phyloP scores from a whole-genome alignment of 345 rosid species.

The Salix suchowensis region DNA sequence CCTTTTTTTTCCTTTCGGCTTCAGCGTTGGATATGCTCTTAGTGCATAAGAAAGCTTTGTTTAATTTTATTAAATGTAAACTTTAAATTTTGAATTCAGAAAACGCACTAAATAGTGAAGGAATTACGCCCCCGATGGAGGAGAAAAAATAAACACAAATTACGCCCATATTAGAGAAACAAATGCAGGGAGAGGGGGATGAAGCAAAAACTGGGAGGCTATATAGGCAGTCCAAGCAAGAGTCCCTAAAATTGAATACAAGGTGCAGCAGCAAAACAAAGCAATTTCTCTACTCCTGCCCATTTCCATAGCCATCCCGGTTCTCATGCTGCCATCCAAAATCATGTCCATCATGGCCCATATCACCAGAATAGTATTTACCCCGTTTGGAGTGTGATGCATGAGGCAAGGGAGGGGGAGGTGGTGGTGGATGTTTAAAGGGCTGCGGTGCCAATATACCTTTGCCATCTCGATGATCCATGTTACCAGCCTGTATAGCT shows the following conservation, averaged over 20 bases:
- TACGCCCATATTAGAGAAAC: not conserved
- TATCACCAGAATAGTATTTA: constrained; percentile 44
- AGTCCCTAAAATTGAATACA: not conserved
- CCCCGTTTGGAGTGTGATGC: constrained; percentile 48
- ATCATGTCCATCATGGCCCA: constrained; percentile 54
- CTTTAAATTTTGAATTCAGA: too few species aligned
- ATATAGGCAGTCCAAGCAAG: not conserved
- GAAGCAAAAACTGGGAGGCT: not conserved
- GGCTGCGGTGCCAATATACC: constrained; percentile 50
- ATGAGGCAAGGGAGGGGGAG: constrained; percentile 45
- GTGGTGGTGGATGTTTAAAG: constrained; percentile 40
- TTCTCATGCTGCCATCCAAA: constrained; percentile 78
- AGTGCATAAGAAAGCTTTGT: too few species aligned
- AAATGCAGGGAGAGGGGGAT: not conserved
- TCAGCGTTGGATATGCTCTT: too few species aligned
- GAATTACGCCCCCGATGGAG: too few species aligned
- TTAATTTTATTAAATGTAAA: too few species aligned
- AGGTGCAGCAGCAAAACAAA: not conserved
- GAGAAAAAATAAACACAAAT: too few species aligned
- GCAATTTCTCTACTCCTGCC: constrained; percentile 41
- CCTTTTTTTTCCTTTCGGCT: too few species aligned
- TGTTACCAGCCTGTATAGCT: constrained; percentile 31
- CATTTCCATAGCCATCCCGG: constrained; percentile 55
- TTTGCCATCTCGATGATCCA: constrained; percentile 48
- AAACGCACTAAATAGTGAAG: too few species aligned